phyloP scores from a whole-genome alignment of 1,139 yeast species.

The Ashbya aceris region DNA sequence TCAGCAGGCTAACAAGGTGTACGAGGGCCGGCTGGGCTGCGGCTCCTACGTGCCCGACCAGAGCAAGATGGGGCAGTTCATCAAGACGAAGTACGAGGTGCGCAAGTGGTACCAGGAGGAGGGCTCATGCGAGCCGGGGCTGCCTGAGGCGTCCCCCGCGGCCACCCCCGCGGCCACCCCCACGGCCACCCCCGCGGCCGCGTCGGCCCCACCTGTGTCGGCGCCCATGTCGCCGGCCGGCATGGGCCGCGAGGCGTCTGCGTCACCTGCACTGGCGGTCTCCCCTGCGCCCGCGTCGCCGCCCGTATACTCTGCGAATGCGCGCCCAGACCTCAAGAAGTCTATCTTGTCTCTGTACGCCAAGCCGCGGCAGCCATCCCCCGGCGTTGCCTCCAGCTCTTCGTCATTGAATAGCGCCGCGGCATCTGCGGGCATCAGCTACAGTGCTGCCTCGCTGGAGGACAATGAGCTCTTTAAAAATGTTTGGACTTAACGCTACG shows the following conservation, averaged over 20 bases:
- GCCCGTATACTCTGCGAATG: conserved; percentile 5
- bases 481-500: conserved; percentile 41
- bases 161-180: neutral
- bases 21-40: conserved; percentile 65
- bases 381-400: conserved; percentile 7
- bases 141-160: neutral
- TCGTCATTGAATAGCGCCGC: conserved; percentile 17
- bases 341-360: conserved; percentile 86
- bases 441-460: conserved; percentile 30
- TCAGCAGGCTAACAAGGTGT: conserved; percentile 54
- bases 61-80: conserved; percentile 78
- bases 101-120: conserved; percentile 61
- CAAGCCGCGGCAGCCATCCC: conserved; percentile 35
- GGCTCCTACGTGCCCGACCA: conserved; percentile 68
- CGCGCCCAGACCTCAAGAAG: conserved; percentile 75
- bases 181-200: neutral
- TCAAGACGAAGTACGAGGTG: conserved; percentile 81
- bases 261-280: neutral
- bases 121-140: neutral
- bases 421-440: conserved; percentile 27
- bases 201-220: neutral
- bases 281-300: neutral
- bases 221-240: neutral
- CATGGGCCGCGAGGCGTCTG: neutral
- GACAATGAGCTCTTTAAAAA: conserved; percentile 61